A percentile compares a stretch with the other conserved stretches of the same genome.
phyloP scores from a whole-genome alignment of 2,329 filamentous ascomycete genomes.

The Venturia aucupariae region DNA sequence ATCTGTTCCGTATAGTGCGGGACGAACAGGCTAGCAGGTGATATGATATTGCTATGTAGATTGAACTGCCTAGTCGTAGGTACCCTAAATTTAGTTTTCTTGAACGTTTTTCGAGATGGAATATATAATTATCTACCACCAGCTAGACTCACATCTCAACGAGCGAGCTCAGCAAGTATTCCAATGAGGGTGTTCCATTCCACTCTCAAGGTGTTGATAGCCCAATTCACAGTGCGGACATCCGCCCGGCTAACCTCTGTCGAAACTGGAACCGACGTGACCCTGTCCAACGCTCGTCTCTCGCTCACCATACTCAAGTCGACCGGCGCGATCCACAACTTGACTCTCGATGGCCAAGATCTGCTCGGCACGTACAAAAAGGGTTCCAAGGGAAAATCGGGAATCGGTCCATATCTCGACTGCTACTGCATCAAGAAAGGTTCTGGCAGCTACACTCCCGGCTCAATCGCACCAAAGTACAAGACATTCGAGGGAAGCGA shows the following conservation, averaged over 20 bases:
- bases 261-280: not conserved
- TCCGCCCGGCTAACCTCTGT: not conserved
- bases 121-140: too few relatives aligned
- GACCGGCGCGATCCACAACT: not conserved
- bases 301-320: not conserved
- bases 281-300: not conserved
- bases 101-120: too few relatives aligned
- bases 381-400: not conserved
- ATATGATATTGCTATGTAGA: too few relatives aligned
- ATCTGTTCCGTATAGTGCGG: too few relatives aligned
- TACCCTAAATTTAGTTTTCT: too few relatives aligned
- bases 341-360: not conserved
- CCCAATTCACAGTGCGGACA: not conserved
- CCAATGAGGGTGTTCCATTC: not conserved
- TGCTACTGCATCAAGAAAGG: slow-evolving; percentile 8
- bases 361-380: not conserved
- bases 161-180: too few relatives aligned
- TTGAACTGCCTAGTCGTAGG: too few relatives aligned
- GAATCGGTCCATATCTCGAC: slow-evolving; percentile 12
- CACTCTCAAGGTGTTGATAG: not conserved
- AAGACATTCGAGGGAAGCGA: not conserved
- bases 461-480: not conserved
- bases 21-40: too few relatives aligned
- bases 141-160: too few relatives aligned
- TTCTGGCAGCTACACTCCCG: slow-evolving; percentile 4